Conservation (phyloP, 805 yeast species). For the Candida ovalis region DNA sequence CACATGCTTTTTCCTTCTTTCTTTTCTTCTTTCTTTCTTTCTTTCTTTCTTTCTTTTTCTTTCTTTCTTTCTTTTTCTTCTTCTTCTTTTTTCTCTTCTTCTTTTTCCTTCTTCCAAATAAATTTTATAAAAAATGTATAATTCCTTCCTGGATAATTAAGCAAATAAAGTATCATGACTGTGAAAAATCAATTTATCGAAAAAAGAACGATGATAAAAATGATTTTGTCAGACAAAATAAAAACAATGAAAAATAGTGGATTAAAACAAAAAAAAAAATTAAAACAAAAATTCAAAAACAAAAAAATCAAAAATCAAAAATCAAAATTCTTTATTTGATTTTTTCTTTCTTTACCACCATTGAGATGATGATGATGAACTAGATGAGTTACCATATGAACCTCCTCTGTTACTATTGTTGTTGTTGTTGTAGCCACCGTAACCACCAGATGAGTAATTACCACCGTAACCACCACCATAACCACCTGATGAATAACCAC, state of each 20-base stretch:
- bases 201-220: too few species aligned
- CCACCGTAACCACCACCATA: constrained; percentile 28
- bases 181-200: too few species aligned
- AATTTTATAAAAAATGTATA: constrained; percentile 6
- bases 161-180: background rate
- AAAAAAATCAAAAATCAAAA: background rate
- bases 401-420: constrained; percentile 7
- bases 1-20: too few species aligned
- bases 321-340: background rate
- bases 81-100: constrained; percentile 1
- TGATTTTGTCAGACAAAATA: too few species aligned
- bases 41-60: too few species aligned
- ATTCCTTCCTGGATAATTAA: constrained; percentile 1
- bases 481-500: constrained; percentile 13
- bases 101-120: constrained; percentile 10
- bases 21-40: too few species aligned
- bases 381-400: constrained; percentile 13
- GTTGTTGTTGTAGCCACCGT: constrained; percentile 35
- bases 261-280: background rate
- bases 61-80: background rate
- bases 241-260: background rate
- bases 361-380: constrained; percentile 24
- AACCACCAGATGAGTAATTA: constrained; percentile 19
- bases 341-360: constrained; percentile 28
- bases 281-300: background rate